phyloP scores from a whole-genome alignment of 352 stramenopile species.

The Phytophthora agathidicida region DNA sequence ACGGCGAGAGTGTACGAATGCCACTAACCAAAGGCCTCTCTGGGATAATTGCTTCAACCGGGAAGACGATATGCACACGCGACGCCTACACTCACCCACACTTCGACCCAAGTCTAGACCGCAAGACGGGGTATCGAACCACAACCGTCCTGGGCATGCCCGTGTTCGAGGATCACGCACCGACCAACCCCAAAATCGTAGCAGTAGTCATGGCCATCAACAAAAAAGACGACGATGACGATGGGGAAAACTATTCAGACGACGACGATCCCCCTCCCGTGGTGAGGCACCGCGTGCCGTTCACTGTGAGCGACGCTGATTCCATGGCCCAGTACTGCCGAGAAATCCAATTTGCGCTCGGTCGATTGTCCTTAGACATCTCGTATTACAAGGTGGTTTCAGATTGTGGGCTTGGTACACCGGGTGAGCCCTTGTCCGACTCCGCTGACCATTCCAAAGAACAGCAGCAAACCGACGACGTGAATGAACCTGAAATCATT shows the following conservation, averaged over 20 bases:
- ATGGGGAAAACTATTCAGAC: conserved; percentile 6
- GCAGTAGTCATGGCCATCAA: conserved; percentile 87
- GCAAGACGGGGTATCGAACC: conserved; percentile 72
- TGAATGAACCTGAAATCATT: conserved; percentile 61
- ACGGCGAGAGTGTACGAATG: conserved; percentile 60
- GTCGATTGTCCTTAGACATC: conserved; percentile 65
- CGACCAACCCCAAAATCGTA: conserved; percentile 66
- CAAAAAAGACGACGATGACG: conserved; percentile 57
- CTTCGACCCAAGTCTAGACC: conserved; percentile 68
- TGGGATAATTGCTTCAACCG: conserved; percentile 56
- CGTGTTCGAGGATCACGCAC: conserved; percentile 66
- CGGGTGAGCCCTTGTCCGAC: conserved; percentile 5
- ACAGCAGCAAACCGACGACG: conserved; percentile 23
- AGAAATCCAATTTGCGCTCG: conserved; percentile 73
- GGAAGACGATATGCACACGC: conserved; percentile 51
- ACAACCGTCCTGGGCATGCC: conserved; percentile 71
- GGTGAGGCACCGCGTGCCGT: conserved; percentile 39
- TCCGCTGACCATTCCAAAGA: conserved; percentile 5
- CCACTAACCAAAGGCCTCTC: conserved; percentile 71
- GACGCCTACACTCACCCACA: conserved; percentile 66
- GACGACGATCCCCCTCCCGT: conserved; percentile 16
- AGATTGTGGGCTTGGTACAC: conserved; percentile 42
- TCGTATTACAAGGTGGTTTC: conserved; percentile 77
- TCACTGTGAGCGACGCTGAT: conserved; percentile 49
- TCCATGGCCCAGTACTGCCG: conserved; percentile 65